Conservation (phyloP, 345 rosid species). For the Dimocarpus longan region DNA sequence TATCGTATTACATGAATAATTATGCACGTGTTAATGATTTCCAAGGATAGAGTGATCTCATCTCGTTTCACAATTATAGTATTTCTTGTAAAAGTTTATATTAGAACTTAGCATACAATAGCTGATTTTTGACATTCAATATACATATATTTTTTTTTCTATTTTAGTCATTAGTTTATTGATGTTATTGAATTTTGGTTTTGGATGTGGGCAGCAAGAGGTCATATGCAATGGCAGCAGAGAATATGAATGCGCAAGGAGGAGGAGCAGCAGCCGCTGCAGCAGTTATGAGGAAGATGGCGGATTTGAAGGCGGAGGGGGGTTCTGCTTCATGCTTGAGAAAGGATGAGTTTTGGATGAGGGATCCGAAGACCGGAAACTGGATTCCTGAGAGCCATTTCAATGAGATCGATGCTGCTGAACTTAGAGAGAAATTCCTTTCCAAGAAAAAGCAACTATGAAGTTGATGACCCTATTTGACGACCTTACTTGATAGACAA, state of each 20-base stretch:
- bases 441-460: slow-evolving; percentile 16
- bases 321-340: neutral
- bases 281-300: slow-evolving; percentile 10
- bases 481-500: neutral
- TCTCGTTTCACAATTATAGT: too few species aligned
- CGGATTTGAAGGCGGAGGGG: slow-evolving; percentile 13
- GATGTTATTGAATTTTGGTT: neutral
- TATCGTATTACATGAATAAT: too few species aligned
- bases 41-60: neutral
- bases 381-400: slow-evolving; percentile 56
- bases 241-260: slow-evolving; percentile 15
- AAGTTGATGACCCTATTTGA: neutral
- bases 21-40: neutral
- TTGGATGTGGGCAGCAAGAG: slow-evolving; percentile 20
- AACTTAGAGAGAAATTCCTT: slow-evolving; percentile 36
- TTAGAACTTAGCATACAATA: neutral
- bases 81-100: too few species aligned
- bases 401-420: slow-evolving; percentile 40
- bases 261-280: slow-evolving; percentile 1
- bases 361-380: slow-evolving; percentile 53
- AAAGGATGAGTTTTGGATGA: slow-evolving; percentile 48
- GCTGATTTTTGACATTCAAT: neutral
- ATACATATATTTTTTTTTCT: neutral
- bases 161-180: neutral
- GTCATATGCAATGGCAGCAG: slow-evolving; percentile 22